Base-by-base conservation (phyloP, 2,329 filamentous ascomycete genomes). In the Ceratocystis smalleyi region DNA sequence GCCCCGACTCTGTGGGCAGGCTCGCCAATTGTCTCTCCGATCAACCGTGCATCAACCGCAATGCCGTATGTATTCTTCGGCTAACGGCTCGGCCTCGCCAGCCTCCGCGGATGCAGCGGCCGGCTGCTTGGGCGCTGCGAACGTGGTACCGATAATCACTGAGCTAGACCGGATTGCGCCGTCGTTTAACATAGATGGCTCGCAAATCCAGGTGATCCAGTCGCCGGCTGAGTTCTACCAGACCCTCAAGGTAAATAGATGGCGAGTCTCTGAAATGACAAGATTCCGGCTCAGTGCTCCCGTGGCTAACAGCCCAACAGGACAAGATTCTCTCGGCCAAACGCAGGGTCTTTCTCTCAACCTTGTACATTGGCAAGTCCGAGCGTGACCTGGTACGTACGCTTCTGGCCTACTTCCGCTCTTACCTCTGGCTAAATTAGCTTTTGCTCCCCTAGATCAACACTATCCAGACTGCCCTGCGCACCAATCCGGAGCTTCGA, bases 331-430 rank as follows among this genome's bases (percentile, higher is more conserved):
- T 82, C 62, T 82, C 81, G 68, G 94, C 94, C 8, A 83, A 89
- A 73, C 80, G 77, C 62, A 83, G 89, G 66, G 87, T 99, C 69
- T 99, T 95, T 73, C 77, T 99, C 61, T 95, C 91, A n/a, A 99
- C 94, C 0, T 77, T 99, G 62, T 99, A 99, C 73, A 94, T 99
- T 72, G 94, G 94, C 68, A 95, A 92, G 74, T 88, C 88, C 1
- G 94, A 99, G 75, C 81, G 86, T 74, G 94, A 97, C 70, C 80
- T 99, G 71, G 83, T 86, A 76, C 63, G 77, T 63, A 61, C 8
- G 2, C 2, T 15, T 27, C 6, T 61, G 15, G 24, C n/a, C 24
- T 32, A 43, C 45, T 32, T 55, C 43, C 66, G 68, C 69, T 65
- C 67, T 65, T 59, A 59, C 59, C 19, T 54, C 24, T 22, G n/a